phyloP scores from a whole-genome alignment of 495 filamentous ascomycete species.

The Collariella sp. region DNA sequence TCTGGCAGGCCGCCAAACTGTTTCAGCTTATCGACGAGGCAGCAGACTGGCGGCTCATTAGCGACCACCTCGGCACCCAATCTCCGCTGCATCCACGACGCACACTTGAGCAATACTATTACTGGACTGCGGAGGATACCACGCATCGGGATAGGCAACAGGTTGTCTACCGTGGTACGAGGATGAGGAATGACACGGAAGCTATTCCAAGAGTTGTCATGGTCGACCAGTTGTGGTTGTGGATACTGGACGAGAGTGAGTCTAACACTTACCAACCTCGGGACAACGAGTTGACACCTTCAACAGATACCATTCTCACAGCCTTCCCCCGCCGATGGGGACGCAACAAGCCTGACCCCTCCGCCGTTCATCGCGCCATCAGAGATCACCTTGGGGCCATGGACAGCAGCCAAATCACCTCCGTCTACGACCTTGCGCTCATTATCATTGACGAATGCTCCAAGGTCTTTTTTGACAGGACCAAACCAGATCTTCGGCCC shows the following conservation, averaged over 20 bases:
- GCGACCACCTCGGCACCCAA: constrained; percentile 16
- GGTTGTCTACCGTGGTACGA: constrained; percentile 53
- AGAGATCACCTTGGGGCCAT: constrained; percentile 21
- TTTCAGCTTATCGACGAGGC: constrained; percentile 24
- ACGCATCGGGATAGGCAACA: constrained; percentile 55
- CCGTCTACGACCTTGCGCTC: constrained; percentile 56
- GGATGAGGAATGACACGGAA: constrained; percentile 2
- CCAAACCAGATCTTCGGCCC: constrained; percentile 50
- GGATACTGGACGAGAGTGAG: constrained; percentile 51
- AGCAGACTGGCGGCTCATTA: constrained; percentile 21
- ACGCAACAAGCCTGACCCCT: constrained; percentile 55
- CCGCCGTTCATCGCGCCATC: constrained; percentile 57
- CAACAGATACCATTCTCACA: constrained; percentile 55
- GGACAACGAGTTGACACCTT: neutral
- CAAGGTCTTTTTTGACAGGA: constrained; percentile 53
- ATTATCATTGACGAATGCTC: constrained; percentile 59
- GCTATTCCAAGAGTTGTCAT: constrained; percentile 55
- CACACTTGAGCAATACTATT: constrained; percentile 63
- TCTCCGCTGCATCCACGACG: constrained; percentile 57
- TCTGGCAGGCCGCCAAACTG: constrained; percentile 22
- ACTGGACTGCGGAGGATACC: constrained; percentile 53
- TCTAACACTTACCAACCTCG: neutral
- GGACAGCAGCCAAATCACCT: constrained; percentile 51
- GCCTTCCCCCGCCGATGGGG: constrained; percentile 61
- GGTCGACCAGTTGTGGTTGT: constrained; percentile 73